Percentiles rank a stretch among this genome's conserved stretches.
Conservation (phyloP, 73 alveolate species). For the Paramecium sexaurelia region DNA sequence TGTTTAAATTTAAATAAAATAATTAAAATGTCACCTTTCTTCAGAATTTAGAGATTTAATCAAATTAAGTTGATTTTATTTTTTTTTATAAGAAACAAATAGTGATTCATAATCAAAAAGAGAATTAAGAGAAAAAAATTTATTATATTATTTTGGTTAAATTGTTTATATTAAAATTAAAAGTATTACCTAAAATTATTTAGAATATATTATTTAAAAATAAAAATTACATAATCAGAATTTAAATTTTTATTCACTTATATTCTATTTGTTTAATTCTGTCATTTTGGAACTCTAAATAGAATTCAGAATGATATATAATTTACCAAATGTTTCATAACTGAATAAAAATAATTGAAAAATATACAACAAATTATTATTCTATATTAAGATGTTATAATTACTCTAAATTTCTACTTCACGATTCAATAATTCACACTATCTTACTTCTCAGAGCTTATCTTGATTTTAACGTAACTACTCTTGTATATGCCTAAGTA, state of each 20-base stretch:
- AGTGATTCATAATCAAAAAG: too few relatives aligned
- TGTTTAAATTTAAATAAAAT: conserved; percentile 8
- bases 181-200: too few relatives aligned
- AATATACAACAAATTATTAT: not conserved
- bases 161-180: too few relatives aligned
- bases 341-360: not conserved
- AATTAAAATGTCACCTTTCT: not conserved
- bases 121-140: too few relatives aligned
- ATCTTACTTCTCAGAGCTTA: not conserved
- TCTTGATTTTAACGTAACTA: not conserved
- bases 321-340: conserved; percentile 16
- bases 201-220: too few relatives aligned
- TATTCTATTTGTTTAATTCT: not conserved
- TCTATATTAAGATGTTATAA: not conserved
- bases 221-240: too few relatives aligned
- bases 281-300: not conserved
- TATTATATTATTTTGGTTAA: too few relatives aligned
- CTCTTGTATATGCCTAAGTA: not conserved
- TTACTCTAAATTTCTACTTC: conserved; percentile 21
- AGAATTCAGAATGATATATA: not conserved
- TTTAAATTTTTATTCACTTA: not conserved
- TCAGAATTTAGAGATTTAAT: not conserved
- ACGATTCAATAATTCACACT: not conserved
- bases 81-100: not conserved
- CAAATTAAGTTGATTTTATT: not conserved